Evolutionary conservation across 176 grass and related monocot genomes (phyloP).

Genomic region (Secale cereale): DNA sequence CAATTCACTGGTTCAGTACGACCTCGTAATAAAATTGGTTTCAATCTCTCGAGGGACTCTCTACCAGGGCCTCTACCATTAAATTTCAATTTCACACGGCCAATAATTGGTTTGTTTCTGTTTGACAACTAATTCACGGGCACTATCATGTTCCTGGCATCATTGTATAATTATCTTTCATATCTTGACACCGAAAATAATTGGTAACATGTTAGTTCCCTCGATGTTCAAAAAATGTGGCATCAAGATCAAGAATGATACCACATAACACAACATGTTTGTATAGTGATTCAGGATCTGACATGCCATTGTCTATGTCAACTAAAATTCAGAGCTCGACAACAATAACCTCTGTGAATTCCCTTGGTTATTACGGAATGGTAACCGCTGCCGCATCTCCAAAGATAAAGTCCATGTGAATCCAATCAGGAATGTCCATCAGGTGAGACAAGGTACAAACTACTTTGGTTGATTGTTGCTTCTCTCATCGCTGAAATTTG

Average conservation of each 20-base stretch:
- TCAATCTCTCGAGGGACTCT: no score
- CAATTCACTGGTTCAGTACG: no score
- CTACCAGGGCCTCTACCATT: no score
- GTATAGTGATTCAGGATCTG: not conserved
- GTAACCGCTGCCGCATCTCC: no score
- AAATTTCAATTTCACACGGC: no score
- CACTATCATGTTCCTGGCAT: not conserved
- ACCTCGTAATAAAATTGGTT: no score
- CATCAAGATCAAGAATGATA: not conserved
- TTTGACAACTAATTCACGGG: slow-evolving; percentile 14
- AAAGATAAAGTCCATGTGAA: no score
- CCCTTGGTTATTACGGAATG: not conserved
- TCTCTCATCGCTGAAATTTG: no score
- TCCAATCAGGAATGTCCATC: no score
- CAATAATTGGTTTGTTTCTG: not conserved
- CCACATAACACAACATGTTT: not conserved
- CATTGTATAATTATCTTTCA: not conserved
- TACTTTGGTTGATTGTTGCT: no score
- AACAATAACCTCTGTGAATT: slow-evolving; percentile 20
- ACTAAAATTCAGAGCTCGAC: not conserved
- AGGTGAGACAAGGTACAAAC: no score
- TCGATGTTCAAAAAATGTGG: not conserved
- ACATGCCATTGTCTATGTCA: not conserved
- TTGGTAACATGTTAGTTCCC: slow-evolving; percentile 14
- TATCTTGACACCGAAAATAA: slow-evolving; percentile 2